Conservation (phyloP, 495 filamentous ascomycete genomes). For the Durotheca rogersii region DNA sequence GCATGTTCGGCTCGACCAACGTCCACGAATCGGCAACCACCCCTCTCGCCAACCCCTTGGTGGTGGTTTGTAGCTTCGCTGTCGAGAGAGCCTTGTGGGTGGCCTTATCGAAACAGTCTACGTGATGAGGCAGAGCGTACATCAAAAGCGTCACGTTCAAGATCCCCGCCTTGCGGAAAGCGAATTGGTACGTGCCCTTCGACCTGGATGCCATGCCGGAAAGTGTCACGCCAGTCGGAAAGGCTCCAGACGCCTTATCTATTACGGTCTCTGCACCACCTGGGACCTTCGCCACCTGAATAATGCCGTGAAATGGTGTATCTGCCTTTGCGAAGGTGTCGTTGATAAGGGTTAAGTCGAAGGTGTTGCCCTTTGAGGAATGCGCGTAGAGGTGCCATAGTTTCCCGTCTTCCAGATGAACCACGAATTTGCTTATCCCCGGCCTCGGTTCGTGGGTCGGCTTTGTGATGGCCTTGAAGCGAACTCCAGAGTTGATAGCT, state of each 20-base stretch:
- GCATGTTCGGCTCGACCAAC: constrained; percentile 71
- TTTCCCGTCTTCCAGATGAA: constrained; percentile 67
- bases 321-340: constrained; percentile 45
- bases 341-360: constrained; percentile 50
- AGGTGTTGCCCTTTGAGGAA: constrained; percentile 47
- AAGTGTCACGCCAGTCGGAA: constrained; percentile 61
- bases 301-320: constrained; percentile 60
- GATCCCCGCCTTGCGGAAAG: constrained; percentile 67
- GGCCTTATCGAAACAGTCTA: constrained; percentile 64
- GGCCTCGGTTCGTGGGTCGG: constrained; percentile 53
- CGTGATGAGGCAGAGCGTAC: constrained; percentile 89
- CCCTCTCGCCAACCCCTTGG: constrained; percentile 77
- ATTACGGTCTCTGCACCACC: constrained; percentile 64
- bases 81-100: constrained; percentile 58
- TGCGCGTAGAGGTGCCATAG: constrained; percentile 81
- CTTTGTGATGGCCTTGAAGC: constrained; percentile 68
- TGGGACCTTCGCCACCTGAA: constrained; percentile 78
- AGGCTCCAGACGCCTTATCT: constrained; percentile 75
- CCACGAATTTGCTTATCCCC: constrained; percentile 76
- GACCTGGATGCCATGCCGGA: constrained; percentile 59
- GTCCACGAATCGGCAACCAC: constrained; percentile 78
- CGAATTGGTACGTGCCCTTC: constrained; percentile 69
- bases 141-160: constrained; percentile 63
- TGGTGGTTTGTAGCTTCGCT: constrained; percentile 73
- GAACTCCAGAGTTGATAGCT: constrained; percentile 68